phyloP scores from a whole-genome alignment of 2,329 filamentous ascomycete genomes.

The Pseudogymnoascus sp. region DNA sequence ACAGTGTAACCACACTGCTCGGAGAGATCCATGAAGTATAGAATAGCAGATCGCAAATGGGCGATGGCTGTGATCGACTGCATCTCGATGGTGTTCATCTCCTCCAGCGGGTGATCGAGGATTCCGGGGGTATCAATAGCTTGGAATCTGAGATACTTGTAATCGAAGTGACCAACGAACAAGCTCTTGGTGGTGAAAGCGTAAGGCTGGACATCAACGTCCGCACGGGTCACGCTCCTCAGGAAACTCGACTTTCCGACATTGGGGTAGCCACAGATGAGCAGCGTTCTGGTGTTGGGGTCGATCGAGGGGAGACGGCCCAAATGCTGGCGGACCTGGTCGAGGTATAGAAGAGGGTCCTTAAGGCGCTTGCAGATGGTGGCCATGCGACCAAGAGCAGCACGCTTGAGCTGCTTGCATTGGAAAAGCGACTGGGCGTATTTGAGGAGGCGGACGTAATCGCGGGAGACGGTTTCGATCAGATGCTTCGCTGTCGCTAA shows the following conservation, averaged over 20 bases:
- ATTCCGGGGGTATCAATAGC: slow-evolving; percentile 99
- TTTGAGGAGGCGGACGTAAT: slow-evolving; percentile 93
- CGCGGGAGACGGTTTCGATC: slow-evolving; percentile 90
- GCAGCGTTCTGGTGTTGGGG: slow-evolving; percentile 88
- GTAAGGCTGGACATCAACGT: slow-evolving; percentile 95
- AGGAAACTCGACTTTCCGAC: slow-evolving; percentile 96
- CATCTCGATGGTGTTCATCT: slow-evolving; percentile 99
- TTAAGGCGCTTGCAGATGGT: slow-evolving; percentile 92
- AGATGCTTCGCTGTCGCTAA: slow-evolving; percentile 92
- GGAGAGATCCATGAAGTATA: slow-evolving; percentile 97
- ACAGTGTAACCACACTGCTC: slow-evolving; percentile 97
- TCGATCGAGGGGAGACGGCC: slow-evolving; percentile 98
- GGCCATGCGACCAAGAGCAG: slow-evolving; percentile 94
- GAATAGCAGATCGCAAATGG: slow-evolving; percentile 85
- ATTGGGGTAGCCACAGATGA: slow-evolving; percentile 97
- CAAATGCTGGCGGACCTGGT: slow-evolving; percentile 93
- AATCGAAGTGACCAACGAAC: slow-evolving; percentile 96
- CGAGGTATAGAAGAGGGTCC: slow-evolving; percentile 88
- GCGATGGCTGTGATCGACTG: slow-evolving; percentile 97
- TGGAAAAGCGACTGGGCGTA: slow-evolving; percentile 96
- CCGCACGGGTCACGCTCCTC: slow-evolving; percentile 82
- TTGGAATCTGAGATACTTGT: slow-evolving; percentile 85
- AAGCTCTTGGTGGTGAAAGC: slow-evolving; percentile 97
- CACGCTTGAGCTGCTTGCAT: slow-evolving; percentile 97
- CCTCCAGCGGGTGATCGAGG: slow-evolving; percentile 90